phyloP scores from a whole-genome alignment of 2,329 filamentous ascomycete genomes.

The Chrysoporthe deuterocubensis region DNA sequence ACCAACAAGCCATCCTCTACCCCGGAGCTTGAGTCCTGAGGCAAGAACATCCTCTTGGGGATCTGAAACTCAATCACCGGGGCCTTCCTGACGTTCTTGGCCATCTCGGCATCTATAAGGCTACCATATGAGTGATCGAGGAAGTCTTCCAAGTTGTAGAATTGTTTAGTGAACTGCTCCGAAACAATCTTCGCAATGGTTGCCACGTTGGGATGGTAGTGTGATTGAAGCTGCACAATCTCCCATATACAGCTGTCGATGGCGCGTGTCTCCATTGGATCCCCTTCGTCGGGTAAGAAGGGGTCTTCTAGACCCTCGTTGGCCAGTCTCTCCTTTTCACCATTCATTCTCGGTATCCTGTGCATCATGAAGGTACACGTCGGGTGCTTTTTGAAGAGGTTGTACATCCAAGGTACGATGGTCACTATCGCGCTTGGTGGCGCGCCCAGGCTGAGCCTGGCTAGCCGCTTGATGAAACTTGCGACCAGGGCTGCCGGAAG shows the following conservation, averaged over 20 bases:
- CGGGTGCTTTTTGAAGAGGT: slow-evolving; percentile 87
- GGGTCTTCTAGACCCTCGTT: slow-evolving; percentile 69
- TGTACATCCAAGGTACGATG: slow-evolving; percentile 93
- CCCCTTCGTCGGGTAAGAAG: slow-evolving; percentile 73
- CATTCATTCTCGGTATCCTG: slow-evolving; percentile 65
- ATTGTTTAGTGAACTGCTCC: slow-evolving; percentile 95
- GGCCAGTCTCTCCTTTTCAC: slow-evolving; percentile 63
- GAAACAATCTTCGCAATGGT: slow-evolving; percentile 92
- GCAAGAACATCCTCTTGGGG: slow-evolving; percentile 77
- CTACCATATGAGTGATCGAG: slow-evolving; percentile 89
- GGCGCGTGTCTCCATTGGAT: slow-evolving; percentile 84
- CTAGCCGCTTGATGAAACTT: slow-evolving; percentile 94
- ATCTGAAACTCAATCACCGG: slow-evolving; percentile 95
- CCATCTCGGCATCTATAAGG: slow-evolving; percentile 82
- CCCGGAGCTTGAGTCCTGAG: slow-evolving; percentile 52
- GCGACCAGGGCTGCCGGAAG: slow-evolving; percentile 88
- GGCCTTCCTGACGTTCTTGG: slow-evolving; percentile 80
- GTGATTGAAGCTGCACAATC: slow-evolving; percentile 83
- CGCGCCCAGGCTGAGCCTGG: slow-evolving; percentile 81
- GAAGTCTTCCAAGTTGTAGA: slow-evolving; percentile 97
- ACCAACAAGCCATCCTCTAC: slow-evolving; percentile 60
- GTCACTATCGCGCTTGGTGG: slow-evolving; percentile 89
- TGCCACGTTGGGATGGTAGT: slow-evolving; percentile 97
- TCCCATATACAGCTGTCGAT: slow-evolving; percentile 97
- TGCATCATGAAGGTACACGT: slow-evolving; percentile 97